A percentile compares a stretch with the other conserved stretches of the same genome.
These are phyloP conservation scores for Leishmania tarentolae DNA, from an alignment of 208 protist genomes.

Conservation along the genomic window DNA sequence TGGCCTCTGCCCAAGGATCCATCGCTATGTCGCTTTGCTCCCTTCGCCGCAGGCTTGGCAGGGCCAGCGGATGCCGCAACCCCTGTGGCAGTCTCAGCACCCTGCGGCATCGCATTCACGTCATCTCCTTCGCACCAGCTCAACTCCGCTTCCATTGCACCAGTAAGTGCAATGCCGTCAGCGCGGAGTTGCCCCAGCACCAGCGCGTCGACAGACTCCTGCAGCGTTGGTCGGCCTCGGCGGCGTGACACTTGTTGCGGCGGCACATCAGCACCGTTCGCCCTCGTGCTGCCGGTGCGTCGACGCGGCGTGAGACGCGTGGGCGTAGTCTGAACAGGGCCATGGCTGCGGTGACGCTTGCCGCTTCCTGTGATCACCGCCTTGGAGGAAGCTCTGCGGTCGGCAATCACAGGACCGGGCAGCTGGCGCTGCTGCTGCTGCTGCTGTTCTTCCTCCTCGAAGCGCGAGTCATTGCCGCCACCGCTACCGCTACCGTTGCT, in stretches of 20 bases:
- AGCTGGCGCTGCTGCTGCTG: background rate
- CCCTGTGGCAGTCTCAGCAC: slow-evolving; percentile 2
- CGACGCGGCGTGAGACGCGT: slow-evolving; percentile 13
- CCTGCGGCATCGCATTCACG: background rate
- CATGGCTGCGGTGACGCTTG: slow-evolving; percentile 22
- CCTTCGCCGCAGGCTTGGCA: background rate
- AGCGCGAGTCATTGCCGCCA: background rate
- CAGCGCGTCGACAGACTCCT: slow-evolving; percentile 57
- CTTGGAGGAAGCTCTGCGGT: slow-evolving; percentile 1
- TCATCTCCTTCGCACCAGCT: slow-evolving; percentile 7
- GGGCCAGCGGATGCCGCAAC: background rate
- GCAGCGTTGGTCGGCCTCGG: slow-evolving; percentile 29
- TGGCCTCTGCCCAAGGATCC: background rate
- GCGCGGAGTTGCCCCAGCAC: slow-evolving; percentile 62
- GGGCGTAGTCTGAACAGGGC: background rate
- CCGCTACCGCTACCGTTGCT: slow-evolving; percentile 8
- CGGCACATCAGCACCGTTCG: background rate
- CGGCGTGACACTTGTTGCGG: slow-evolving; percentile 1
- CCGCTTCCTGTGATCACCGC: background rate
- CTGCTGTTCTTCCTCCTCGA: slow-evolving; percentile 12
- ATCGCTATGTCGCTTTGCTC: background rate
- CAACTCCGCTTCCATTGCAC: slow-evolving; percentile 27
- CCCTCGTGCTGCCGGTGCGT: slow-evolving; percentile 6
- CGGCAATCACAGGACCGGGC: background rate
- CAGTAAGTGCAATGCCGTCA: slow-evolving; percentile 50